Evolutionary conservation across 805 yeast genomes (phyloP).

Genomic region (Candida golubevii): DNA sequence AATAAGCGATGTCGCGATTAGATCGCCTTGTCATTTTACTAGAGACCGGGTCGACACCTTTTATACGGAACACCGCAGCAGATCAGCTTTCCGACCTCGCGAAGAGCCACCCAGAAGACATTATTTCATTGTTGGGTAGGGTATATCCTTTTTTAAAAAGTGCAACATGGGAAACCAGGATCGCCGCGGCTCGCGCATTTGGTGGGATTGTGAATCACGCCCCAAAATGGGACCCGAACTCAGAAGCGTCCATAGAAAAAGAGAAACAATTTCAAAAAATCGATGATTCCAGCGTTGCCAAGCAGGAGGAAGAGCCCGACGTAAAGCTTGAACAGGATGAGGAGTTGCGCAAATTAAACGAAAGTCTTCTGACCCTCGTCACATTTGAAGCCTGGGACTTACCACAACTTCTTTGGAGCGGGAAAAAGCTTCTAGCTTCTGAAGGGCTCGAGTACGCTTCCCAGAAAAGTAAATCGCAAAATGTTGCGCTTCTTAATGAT

Average conservation of each 20-base stretch:
- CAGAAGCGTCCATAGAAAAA: constrained; percentile 27
- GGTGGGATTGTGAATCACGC: constrained; percentile 88
- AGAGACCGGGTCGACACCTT: constrained; percentile 93
- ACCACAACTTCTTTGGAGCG: constrained; percentile 44
- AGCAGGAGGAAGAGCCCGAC: constrained; percentile 23
- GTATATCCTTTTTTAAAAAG: constrained; percentile 86
- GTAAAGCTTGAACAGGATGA: constrained; percentile 40
- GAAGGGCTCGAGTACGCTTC: constrained; percentile 44
- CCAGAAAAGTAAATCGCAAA: constrained; percentile 34
- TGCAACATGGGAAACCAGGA: constrained; percentile 92
- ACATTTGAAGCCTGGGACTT: constrained; percentile 50
- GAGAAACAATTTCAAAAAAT: constrained; percentile 17
- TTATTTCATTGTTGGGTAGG: constrained; percentile 73
- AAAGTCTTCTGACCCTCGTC: constrained; percentile 39
- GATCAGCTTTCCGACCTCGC: constrained; percentile 94
- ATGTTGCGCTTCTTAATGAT: constrained; percentile 40
- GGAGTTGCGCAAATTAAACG: constrained; percentile 38
- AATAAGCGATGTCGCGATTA: constrained; percentile 40
- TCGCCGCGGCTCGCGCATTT: constrained; percentile 89
- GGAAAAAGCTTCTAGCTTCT: constrained; percentile 58
- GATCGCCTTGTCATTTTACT: constrained; percentile 57
- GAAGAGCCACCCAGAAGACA: constrained; percentile 90
- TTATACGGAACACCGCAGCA: constrained; percentile 93
- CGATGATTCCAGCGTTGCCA: constrained; percentile 20
- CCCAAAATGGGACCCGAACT: constrained; percentile 79